Evolutionary conservation across 805 yeast genomes (phyloP).

Genomic region (Suhomyces emberorum): DNA sequence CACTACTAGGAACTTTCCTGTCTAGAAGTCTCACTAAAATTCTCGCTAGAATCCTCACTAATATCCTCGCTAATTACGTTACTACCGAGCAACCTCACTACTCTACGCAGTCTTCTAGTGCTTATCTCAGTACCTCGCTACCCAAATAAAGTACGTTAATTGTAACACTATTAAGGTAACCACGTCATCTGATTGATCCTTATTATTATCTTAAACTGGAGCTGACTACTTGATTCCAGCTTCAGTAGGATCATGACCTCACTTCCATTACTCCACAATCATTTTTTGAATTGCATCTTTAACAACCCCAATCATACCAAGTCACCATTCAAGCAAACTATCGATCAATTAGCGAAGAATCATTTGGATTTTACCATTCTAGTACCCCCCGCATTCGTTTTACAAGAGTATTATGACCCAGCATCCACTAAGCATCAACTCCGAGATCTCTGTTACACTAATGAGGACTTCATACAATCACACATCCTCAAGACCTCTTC

Average conservation of each 20-base stretch:
- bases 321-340: slow-evolving; percentile 47
- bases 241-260: background rate
- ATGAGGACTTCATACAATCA: slow-evolving; percentile 57
- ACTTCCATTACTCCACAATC: slow-evolving; percentile 53
- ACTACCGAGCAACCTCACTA: too few relatives aligned
- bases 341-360: slow-evolving; percentile 37
- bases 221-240: background rate
- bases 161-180: too few relatives aligned
- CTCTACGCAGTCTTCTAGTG: too few relatives aligned
- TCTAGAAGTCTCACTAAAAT: too few relatives aligned
- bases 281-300: slow-evolving; percentile 62
- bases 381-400: slow-evolving; percentile 57
- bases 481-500: slow-evolving; percentile 49
- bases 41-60: too few relatives aligned
- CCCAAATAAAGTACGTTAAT: too few relatives aligned
- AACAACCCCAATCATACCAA: slow-evolving; percentile 50
- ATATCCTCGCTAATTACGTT: too few relatives aligned
- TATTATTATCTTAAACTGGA: too few relatives aligned
- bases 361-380: slow-evolving; percentile 56
- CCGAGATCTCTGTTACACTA: slow-evolving; percentile 49
- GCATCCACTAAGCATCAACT: slow-evolving; percentile 30
- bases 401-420: slow-evolving; percentile 35
- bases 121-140: too few relatives aligned
- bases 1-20: too few relatives aligned
- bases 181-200: too few relatives aligned